Conservation (phyloP, 108 stramenopile genomes). For the Fistulifera pelliculosa region DNA sequence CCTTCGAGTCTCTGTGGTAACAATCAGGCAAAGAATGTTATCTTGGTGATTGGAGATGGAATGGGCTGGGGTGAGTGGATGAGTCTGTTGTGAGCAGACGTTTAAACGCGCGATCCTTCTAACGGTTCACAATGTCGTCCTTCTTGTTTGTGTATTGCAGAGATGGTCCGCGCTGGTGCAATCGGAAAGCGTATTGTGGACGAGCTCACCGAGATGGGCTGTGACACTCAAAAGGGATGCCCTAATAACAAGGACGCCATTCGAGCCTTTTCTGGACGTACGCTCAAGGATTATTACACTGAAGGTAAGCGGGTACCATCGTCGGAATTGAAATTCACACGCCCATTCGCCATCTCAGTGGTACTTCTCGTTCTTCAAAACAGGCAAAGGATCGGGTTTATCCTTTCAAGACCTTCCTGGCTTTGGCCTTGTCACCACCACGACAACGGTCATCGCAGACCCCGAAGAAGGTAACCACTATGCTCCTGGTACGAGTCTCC, state of each 20-base stretch:
- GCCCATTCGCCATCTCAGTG: neutral
- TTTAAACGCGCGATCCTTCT: too few species aligned
- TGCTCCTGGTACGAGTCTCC: conserved; percentile 30
- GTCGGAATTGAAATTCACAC: neutral
- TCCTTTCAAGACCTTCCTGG: conserved; percentile 31
- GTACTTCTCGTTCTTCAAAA: too few species aligned
- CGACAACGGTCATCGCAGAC: conserved; percentile 23
- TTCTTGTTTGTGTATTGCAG: too few species aligned
- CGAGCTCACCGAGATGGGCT: conserved; percentile 32
- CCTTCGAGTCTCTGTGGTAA: conserved; percentile 20
- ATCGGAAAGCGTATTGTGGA: conserved; percentile 32
- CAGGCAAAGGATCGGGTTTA: conserved; percentile 32
- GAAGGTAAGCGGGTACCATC: conserved; percentile 20
- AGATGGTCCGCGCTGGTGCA: conserved; percentile 59
- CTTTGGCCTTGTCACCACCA: conserved; percentile 30
- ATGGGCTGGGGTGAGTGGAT: conserved; percentile 25
- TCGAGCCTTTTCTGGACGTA: conserved; percentile 32
- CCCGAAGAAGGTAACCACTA: conserved; percentile 42
- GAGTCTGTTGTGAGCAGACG: too few species aligned
- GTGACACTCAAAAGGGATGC: conserved; percentile 30
- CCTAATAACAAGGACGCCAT: conserved; percentile 19
- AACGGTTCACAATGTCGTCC: too few species aligned
- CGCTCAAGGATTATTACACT: conserved; percentile 43
- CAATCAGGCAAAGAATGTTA: conserved; percentile 35
- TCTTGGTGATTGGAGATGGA: conserved; percentile 54